Evolutionary conservation across 352 stramenopile genomes (phyloP), one percentile per base, ranked within the genome.

Genomic region (Phytopythium delawarense): DNA sequence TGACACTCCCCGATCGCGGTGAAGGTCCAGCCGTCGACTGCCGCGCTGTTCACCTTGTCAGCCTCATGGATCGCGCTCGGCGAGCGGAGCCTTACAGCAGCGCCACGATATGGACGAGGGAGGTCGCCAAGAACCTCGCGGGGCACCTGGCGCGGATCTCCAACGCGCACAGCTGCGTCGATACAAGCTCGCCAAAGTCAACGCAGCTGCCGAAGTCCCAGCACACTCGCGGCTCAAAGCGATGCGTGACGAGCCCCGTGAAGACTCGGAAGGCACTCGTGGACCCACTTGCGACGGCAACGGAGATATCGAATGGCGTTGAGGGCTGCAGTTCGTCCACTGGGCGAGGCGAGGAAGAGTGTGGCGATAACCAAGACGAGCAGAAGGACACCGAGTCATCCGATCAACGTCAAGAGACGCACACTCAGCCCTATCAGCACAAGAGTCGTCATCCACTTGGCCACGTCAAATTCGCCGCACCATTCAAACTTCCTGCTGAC

Each of bases 81-180:
- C 81, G 83, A 25, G 82, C 84, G 11, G 82, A 93, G 66, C 82
- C 82, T 28, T 91, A 90, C 59, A 89, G 79, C 65, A 93, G 79
- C 59, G 84, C 83, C 32, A 87, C 82, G 20, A 79, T 88, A 48
- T 93, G 82, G 84, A 89, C 79, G 23, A 71, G 84, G 4, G 84
- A 91, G 66, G 74, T 93, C 16, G 77, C 82, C 13, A 77, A 70
- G 23, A 91, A 93, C 44, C 61, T 93, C 28, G 84, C 83, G 4
- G 72, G 79, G 0, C 84, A 93, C 45, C 65, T 93, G 12, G 79
- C 76, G 37, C 77, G 82, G 34, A 72, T 93, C 18, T 88, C 77
- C 28, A 89, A 88, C 61, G 79, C 70, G 30, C 80, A 91, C 28
- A 91, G 80, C 52, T 91, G 72, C 51, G 75, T 93, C 9, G 84